Conservation (phyloP, 2,329 filamentous ascomycete species). For the Aureobasidium subglaciale region DNA sequence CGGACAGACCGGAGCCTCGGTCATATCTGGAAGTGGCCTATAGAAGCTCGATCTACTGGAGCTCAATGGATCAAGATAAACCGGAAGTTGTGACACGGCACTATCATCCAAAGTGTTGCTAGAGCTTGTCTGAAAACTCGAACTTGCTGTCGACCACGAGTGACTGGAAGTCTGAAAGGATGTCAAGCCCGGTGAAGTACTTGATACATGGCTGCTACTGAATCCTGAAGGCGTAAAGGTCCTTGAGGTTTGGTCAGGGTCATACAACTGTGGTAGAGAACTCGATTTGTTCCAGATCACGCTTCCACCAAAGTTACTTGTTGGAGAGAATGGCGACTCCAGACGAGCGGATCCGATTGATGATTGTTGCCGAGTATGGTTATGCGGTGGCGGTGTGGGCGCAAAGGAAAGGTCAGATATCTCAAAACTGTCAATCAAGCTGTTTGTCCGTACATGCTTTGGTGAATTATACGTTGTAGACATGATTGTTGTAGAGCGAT, state of each 20-base stretch:
- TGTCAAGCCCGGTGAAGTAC: not conserved
- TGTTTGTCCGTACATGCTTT: not conserved
- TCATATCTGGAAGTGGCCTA: not conserved
- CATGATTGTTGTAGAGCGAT: not conserved
- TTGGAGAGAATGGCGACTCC: not conserved
- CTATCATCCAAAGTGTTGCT: not conserved
- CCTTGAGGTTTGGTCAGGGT: not conserved
- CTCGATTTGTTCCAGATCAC: conserved; percentile 9
- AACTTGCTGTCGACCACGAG: conserved; percentile 6
- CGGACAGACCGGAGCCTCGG: not conserved
- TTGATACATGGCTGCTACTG: not conserved
- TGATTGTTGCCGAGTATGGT: not conserved
- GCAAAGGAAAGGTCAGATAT: not conserved
- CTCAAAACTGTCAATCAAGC: not conserved
- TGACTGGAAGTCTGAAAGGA: not conserved
- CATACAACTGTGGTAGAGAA: not conserved
- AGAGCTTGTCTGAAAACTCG: conserved; percentile 6
- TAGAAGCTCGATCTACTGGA: not conserved
- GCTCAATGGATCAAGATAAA: not conserved
- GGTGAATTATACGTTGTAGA: not conserved
- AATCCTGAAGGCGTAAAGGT: not conserved
- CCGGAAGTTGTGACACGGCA: not conserved
- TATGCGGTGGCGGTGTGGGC: not conserved
- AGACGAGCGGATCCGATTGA: not conserved
- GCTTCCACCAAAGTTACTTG: not conserved